These are phyloP conservation scores for Rhodotorula taiwanensis DNA, from an alignment of 768 basidiomycete genomes.

Conservation along the genomic window DNA sequence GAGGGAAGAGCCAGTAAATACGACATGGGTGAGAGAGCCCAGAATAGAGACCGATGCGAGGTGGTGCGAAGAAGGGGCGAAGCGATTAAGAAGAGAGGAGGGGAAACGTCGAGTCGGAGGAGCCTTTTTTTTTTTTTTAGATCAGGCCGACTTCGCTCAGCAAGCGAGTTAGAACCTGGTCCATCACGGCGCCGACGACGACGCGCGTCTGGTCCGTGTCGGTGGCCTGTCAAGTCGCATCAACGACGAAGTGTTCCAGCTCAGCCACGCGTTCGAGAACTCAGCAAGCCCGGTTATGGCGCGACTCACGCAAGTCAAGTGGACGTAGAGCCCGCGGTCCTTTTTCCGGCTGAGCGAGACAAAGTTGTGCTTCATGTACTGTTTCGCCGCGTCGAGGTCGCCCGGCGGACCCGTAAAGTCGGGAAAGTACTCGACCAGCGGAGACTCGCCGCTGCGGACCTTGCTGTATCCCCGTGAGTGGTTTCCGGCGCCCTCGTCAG, in stretches of 20 bases:
- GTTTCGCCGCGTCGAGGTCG: slow-evolving; percentile 78
- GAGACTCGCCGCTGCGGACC: slow-evolving; percentile 52
- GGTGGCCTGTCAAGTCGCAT: slow-evolving; percentile 26
- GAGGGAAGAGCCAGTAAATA: too few relatives aligned
- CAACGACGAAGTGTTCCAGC: slow-evolving; percentile 31
- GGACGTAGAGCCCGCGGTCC: slow-evolving; percentile 45
- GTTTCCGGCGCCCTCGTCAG: too few relatives aligned
- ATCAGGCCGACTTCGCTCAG: slow-evolving; percentile 23
- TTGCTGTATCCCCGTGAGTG: slow-evolving; percentile 55
- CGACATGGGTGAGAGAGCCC: too few relatives aligned
- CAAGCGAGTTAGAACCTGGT: slow-evolving; percentile 18
- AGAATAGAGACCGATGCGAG: too few relatives aligned
- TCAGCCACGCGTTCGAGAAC: not conserved
- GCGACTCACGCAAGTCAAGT: slow-evolving; percentile 28
- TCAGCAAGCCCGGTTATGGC: not conserved
- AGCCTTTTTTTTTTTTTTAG: too few relatives aligned
- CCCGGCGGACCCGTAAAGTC: slow-evolving; percentile 72
- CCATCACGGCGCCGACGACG: slow-evolving; percentile 28
- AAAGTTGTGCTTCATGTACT: slow-evolving; percentile 69
- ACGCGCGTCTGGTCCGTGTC: slow-evolving; percentile 23
- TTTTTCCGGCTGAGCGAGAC: slow-evolving; percentile 84
- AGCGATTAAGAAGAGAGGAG: too few relatives aligned
- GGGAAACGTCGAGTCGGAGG: too few relatives aligned
- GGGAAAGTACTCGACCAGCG: slow-evolving; percentile 78
- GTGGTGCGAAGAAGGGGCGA: too few relatives aligned